Conservation (phyloP, 2,329 filamentous ascomycete genomes). For the Volutella citrinella region DNA sequence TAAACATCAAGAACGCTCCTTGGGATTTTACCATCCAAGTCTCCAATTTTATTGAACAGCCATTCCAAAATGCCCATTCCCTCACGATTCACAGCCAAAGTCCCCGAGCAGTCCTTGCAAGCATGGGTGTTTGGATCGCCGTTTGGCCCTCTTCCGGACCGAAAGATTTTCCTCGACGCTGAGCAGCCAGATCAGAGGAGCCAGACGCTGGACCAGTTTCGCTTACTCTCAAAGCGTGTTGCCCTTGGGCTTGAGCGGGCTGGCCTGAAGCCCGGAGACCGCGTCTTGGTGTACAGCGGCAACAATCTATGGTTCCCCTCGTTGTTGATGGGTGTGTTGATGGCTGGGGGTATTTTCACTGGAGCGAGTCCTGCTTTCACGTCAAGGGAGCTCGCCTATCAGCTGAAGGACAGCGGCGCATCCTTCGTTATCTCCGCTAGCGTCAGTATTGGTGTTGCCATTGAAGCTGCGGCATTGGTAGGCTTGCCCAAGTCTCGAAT, state of each 20-base stretch:
- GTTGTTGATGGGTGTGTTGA: conserved; percentile 68
- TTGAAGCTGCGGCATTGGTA: conserved; percentile 62
- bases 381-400: conserved; percentile 69
- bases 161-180: conserved; percentile 58
- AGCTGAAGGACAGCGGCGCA: conserved; percentile 68
- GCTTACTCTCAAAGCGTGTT: conserved; percentile 69
- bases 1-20: no score
- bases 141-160: conserved; percentile 37
- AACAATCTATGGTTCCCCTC: conserved; percentile 72
- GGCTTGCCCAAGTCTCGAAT: no score
- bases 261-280: conserved; percentile 64
- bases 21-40: no score
- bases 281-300: conserved; percentile 69
- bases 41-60: no score
- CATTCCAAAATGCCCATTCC: conserved; percentile 43
- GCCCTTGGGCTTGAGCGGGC: conserved; percentile 63
- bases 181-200: conserved; percentile 63
- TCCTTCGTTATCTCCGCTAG: conserved; percentile 62
- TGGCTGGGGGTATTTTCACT: conserved; percentile 75
- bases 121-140: conserved; percentile 53
- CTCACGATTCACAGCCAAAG: conserved; percentile 41
- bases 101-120: conserved; percentile 50
- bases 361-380: conserved; percentile 70
- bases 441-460: conserved; percentile 55
- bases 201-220: conserved; percentile 61